Evolutionary conservation across 2,329 filamentous ascomycete species (phyloP).

Genomic region (Pyrenophora seminiperda): DNA sequence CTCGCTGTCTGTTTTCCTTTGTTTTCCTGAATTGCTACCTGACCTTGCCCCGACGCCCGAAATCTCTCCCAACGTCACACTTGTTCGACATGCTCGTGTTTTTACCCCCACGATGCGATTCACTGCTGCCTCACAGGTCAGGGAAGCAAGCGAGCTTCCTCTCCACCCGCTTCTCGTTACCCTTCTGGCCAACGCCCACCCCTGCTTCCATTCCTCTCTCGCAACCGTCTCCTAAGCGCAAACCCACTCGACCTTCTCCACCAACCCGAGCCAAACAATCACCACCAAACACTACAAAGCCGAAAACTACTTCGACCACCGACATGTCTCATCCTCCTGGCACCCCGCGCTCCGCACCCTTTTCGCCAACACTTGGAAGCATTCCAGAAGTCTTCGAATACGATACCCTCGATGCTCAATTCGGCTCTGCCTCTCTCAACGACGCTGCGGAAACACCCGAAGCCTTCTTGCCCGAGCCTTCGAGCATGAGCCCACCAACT

Average conservation of each 20-base stretch:
- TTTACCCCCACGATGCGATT: conserved; percentile 29
- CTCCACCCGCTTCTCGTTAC: conserved; percentile 19
- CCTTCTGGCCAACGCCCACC: conserved; percentile 21
- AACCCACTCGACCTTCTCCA: conserved; percentile 10
- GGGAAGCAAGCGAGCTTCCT: conserved; percentile 20
- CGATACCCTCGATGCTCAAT: conserved; percentile 20
- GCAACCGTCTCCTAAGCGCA: conserved; percentile 16
- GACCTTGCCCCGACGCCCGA: conserved; percentile 6
- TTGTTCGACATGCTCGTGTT: conserved; percentile 33
- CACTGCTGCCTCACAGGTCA: conserved; percentile 7
- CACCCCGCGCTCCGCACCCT: conserved; percentile 26
- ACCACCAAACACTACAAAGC: conserved; percentile 7
- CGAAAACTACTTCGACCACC: conserved; percentile 5
- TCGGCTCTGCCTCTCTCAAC: conserved; percentile 19
- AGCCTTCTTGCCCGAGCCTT: conserved; percentile 29
- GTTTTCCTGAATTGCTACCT: conserved; percentile 8
- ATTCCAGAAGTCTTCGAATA: conserved; percentile 34
- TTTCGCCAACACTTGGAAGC: conserved; percentile 33
- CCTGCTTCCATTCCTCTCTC: conserved; percentile 24
- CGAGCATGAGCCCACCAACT: conserved; percentile 22
- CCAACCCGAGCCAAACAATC: conserved; percentile 9
- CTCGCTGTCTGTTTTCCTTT: conserved; percentile 11
- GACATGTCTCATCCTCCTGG: conserved; percentile 23
- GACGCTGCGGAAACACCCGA: conserved; percentile 22
- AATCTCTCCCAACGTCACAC: conserved; percentile 13